phyloP scores from a whole-genome alignment of 768 basidiomycete species.

The Pleurotus ostreatus region DNA sequence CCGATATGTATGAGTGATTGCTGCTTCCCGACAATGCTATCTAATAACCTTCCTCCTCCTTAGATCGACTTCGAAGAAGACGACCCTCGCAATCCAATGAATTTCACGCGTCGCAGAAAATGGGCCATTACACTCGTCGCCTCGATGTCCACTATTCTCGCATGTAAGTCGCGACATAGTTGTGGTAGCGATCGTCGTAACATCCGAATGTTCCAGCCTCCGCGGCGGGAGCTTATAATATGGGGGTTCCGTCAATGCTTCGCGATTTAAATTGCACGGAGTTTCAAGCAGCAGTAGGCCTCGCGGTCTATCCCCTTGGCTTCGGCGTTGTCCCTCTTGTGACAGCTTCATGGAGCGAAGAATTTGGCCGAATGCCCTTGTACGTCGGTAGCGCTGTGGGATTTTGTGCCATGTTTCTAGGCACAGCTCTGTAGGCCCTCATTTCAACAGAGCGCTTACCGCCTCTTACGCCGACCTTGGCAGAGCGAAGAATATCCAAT shows the following conservation, averaged over 20 bases:
- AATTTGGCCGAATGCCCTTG: slow-evolving; percentile 46
- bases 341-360: slow-evolving; percentile 53
- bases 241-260: slow-evolving; percentile 45
- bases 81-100: slow-evolving; percentile 36
- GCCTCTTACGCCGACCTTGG: too few species aligned
- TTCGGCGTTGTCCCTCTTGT: slow-evolving; percentile 49
- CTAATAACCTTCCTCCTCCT: too few species aligned
- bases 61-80: slow-evolving; percentile 38
- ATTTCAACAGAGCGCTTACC: too few species aligned
- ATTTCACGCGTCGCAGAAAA: slow-evolving; percentile 32
- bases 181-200: neutral
- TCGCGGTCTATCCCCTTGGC: slow-evolving; percentile 42
- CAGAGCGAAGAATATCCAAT: slow-evolving; percentile 28
- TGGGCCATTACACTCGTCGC: slow-evolving; percentile 41
- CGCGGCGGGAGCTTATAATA: slow-evolving; percentile 35
- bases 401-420: slow-evolving; percentile 19
- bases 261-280: slow-evolving; percentile 26
- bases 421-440: neutral
- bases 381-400: slow-evolving; percentile 36
- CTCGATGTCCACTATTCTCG: slow-evolving; percentile 42
- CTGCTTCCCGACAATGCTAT: too few species aligned
- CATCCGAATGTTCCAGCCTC: slow-evolving; percentile 24
- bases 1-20: too few species aligned
- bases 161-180: slow-evolving; percentile 29
- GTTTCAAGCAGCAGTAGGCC: slow-evolving; percentile 28